Conservation (phyloP, 1,139 yeast genomes). For the Sugiyamaella novakii region DNA sequence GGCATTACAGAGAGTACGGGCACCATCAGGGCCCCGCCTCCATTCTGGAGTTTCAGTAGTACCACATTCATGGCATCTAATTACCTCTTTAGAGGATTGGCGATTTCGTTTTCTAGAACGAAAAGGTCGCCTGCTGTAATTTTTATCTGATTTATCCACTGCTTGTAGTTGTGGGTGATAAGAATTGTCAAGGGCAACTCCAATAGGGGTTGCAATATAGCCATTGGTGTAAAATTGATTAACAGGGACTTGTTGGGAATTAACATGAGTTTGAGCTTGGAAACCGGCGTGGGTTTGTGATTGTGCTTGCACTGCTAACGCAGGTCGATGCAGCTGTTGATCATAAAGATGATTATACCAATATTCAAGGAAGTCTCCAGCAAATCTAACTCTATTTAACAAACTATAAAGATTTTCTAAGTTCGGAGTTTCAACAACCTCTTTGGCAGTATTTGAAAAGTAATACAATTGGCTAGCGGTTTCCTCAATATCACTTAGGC, state of each 20-base stretch:
- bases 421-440: slow-evolving; percentile 22
- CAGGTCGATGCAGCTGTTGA: slow-evolving; percentile 23
- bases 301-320: slow-evolving; percentile 18
- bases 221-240: slow-evolving; percentile 14
- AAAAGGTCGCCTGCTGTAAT: slow-evolving; percentile 6
- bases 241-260: not conserved
- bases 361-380: slow-evolving; percentile 29
- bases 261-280: slow-evolving; percentile 7
- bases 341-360: slow-evolving; percentile 31
- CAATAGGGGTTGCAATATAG: not conserved
- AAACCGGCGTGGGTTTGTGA: slow-evolving; percentile 16
- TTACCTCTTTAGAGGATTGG: slow-evolving; percentile 28
- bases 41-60: slow-evolving; percentile 89
- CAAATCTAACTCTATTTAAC: slow-evolving; percentile 26
- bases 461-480: slow-evolving; percentile 32
- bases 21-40: slow-evolving; percentile 88
- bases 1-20: slow-evolving; percentile 82
- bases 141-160: not conserved
- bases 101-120: slow-evolving; percentile 24
- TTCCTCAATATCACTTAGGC: slow-evolving; percentile 29
- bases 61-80: slow-evolving; percentile 66
- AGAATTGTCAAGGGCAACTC: not conserved
- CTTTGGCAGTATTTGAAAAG: slow-evolving; percentile 25
- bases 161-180: not conserved
- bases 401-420: slow-evolving; percentile 28